Base-by-base conservation (phyloP, 2,329 filamentous ascomycete genomes). In the Epichloe baconii region DNA sequence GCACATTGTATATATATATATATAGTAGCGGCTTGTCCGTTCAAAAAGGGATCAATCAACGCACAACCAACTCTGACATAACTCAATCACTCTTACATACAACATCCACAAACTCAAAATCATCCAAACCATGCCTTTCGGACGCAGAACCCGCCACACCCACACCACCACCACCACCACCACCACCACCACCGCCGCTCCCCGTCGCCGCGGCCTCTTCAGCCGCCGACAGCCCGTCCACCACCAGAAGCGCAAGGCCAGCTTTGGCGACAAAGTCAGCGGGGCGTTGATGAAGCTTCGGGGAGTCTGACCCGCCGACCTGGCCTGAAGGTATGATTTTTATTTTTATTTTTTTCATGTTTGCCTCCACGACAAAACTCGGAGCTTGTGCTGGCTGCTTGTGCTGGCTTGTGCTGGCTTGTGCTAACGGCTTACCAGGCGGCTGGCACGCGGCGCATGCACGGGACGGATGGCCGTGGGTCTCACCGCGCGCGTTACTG, bases 211-310 rank as follows among this genome's bases (percentile, higher is more conserved):
- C 19, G 65, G 68, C 15, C 61, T 75, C 48, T 73, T 75, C 15
- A 55, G 68, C 60, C 57, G 61, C 61, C 64, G 62, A 64, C 67
- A 55, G 2, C 70, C 69, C 2, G 69, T 71, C 15, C 76, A 80
- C 54, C 82, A 85, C 63, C 84, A 87, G 50, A 78, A 79, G 64
- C 80, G 85, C 61, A 79, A 82, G 47, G 60, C 75, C 79, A 3
- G 79, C 75, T 40, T 71, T 90, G 57, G 83, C 83, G 86, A 91
- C 70, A 91, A 90, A 68, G 76, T 91, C 58, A 82, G 78, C 47
- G 87, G 87, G 17, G 86, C 85, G 0, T 71, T 91, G 65, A 74
- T 86, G 70, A 87, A 79, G 71, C 67, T 91, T 56, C 82, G 80
- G 87, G 87, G 7, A 79, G 72, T 50, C 63, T 91, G 52, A 89